Conservation (phyloP, 108 stramenopile species). For the Nitzschia sp. region DNA sequence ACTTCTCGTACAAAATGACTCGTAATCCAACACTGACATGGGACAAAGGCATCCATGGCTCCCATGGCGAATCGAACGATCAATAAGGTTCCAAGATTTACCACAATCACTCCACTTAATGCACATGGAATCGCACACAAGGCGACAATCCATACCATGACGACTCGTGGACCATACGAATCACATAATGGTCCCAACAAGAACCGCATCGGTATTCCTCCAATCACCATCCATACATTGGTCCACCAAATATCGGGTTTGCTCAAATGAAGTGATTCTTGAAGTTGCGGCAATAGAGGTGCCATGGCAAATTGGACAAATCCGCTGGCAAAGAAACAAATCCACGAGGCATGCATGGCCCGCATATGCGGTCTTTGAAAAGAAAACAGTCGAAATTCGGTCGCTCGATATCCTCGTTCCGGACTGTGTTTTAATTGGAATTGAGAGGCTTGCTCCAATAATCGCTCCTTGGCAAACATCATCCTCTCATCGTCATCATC, state of each 20-base stretch:
- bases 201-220: slow-evolving; percentile 61
- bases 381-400: slow-evolving; percentile 49
- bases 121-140: slow-evolving; percentile 31
- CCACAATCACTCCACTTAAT: slow-evolving; percentile 44
- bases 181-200: slow-evolving; percentile 20
- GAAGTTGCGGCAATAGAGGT: slow-evolving; percentile 69
- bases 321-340: slow-evolving; percentile 75
- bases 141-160: slow-evolving; percentile 49
- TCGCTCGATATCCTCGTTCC: slow-evolving; percentile 64
- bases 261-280: slow-evolving; percentile 44
- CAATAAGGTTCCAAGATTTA: slow-evolving; percentile 26
- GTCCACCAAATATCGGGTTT: slow-evolving; percentile 63
- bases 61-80: slow-evolving; percentile 61
- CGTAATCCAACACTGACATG: slow-evolving; percentile 67
- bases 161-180: slow-evolving; percentile 11
- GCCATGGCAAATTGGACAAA: slow-evolving; percentile 84
- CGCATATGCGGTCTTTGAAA: slow-evolving; percentile 78
- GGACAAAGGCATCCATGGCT: slow-evolving; percentile 56
- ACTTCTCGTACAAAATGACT: slow-evolving; percentile 57
- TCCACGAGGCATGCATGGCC: slow-evolving; percentile 80
- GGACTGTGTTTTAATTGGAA: slow-evolving; percentile 29
- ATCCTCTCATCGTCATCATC: slow-evolving; percentile 1
- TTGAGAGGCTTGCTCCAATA: slow-evolving; percentile 18
- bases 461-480: slow-evolving; percentile 6
- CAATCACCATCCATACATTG: slow-evolving; percentile 62